These are phyloP conservation scores for Aspergillus tamarii DNA, from an alignment of 2,329 filamentous ascomycete species.

Conservation along the genomic window DNA sequence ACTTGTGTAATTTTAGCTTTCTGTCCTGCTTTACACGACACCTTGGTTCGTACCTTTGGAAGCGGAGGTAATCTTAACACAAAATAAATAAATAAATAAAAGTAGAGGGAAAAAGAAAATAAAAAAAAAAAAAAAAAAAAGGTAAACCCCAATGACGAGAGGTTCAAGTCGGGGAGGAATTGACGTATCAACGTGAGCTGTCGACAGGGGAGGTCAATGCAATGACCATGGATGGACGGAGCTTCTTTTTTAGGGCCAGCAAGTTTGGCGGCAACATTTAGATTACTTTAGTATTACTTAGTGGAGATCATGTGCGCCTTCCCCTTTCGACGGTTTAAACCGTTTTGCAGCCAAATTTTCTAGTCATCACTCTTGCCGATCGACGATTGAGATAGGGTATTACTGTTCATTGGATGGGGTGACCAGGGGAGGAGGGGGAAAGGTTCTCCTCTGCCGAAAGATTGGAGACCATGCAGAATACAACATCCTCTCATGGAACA, in stretches of 20 bases:
- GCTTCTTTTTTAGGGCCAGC: conserved; percentile 5
- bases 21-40: conserved; percentile 4
- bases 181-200: conserved; percentile 36
- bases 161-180: conserved; percentile 16
- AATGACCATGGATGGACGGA: background rate
- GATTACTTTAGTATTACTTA: conserved; percentile 18
- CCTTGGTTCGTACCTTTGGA: background rate
- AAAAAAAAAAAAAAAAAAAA: too few species aligned
- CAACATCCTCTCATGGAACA: background rate
- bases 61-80: background rate
- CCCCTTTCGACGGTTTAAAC: background rate
- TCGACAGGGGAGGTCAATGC: conserved; percentile 26
- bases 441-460: background rate
- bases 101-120: background rate
- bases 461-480: background rate
- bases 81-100: background rate
- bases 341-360: background rate
- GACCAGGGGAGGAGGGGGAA: too few species aligned
- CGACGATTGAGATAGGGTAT: background rate
- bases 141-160: background rate
- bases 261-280: conserved; percentile 27
- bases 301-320: background rate
- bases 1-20: conserved; percentile 1
- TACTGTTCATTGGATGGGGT: background rate
- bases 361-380: background rate